Conservation (phyloP, 2,329 filamentous ascomycete species). For the Sporothrix schenckii region DNA sequence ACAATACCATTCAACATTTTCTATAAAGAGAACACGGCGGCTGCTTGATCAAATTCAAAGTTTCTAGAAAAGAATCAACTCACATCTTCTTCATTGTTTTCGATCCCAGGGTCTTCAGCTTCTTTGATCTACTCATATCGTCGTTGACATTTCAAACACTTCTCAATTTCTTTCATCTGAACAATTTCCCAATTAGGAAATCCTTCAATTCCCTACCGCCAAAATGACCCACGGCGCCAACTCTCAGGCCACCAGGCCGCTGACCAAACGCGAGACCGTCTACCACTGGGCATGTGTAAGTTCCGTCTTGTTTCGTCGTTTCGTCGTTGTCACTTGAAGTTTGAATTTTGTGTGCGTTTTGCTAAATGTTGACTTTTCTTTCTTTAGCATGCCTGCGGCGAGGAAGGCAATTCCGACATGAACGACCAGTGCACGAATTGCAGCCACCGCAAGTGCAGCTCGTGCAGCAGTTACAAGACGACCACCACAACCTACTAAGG, state of each 20-base stretch:
- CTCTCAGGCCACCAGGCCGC: background rate
- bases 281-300: conserved; percentile 9
- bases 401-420: background rate
- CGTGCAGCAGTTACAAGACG: background rate
- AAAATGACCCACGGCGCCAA: background rate
- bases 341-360: background rate
- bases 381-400: background rate
- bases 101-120: background rate
- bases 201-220: background rate
- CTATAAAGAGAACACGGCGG: background rate
- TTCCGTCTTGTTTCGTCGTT: background rate
- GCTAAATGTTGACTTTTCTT: background rate
- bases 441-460: background rate
- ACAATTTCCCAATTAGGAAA: conserved; percentile 7
- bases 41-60: background rate
- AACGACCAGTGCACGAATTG: background rate
- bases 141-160: background rate
- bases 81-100: background rate
- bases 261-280: background rate
- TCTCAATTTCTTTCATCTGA: background rate
- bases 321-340: too few relatives aligned
- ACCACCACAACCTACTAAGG: background rate
- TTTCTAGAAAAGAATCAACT: background rate
- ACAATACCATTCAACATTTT: background rate
- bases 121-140: background rate